These are phyloP conservation scores for Geranomyces variabilis DNA, from an alignment of 192 early-diverging fungal genomes.

Conservation along the genomic window DNA sequence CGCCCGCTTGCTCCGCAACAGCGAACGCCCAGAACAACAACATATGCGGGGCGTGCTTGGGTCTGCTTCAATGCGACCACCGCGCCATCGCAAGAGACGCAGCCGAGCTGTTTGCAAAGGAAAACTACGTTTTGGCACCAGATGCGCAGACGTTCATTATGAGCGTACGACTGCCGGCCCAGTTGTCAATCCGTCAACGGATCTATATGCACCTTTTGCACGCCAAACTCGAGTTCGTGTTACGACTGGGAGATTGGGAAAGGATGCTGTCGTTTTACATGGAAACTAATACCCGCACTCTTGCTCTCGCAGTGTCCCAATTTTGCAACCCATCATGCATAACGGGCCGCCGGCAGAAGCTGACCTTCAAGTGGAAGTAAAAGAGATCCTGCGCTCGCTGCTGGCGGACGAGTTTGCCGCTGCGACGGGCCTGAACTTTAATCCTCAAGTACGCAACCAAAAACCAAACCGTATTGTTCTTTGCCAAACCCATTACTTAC, in stretches of 20 bases:
- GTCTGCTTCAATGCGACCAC: slow-evolving; percentile 37
- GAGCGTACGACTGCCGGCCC: slow-evolving; percentile 41
- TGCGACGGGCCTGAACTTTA: slow-evolving; percentile 38
- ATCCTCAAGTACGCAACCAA: slow-evolving; percentile 21
- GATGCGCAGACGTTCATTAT: slow-evolving; percentile 34
- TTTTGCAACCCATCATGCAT: background rate
- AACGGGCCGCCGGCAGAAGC: slow-evolving; percentile 1
- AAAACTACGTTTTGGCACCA: slow-evolving; percentile 19
- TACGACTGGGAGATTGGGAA: background rate
- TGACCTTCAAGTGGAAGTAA: slow-evolving; percentile 49
- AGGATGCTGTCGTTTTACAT: background rate
- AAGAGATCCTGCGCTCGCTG: slow-evolving; percentile 60
- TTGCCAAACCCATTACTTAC: background rate
- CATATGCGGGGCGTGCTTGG: slow-evolving; percentile 51
- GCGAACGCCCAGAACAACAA: background rate
- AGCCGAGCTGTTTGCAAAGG: background rate
- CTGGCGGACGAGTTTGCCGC: slow-evolving; percentile 42
- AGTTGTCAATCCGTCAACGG: slow-evolving; percentile 45
- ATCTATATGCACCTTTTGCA: background rate
- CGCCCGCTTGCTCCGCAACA: background rate
- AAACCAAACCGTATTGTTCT: background rate
- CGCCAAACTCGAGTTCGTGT: background rate
- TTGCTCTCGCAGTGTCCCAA: too few species aligned
- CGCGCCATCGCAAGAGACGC: slow-evolving; percentile 11
- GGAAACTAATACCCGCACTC: too few species aligned